Evolutionary conservation across 2,329 filamentous ascomycete genomes (phyloP).

Genomic region (Colletotrichum sp.): DNA sequence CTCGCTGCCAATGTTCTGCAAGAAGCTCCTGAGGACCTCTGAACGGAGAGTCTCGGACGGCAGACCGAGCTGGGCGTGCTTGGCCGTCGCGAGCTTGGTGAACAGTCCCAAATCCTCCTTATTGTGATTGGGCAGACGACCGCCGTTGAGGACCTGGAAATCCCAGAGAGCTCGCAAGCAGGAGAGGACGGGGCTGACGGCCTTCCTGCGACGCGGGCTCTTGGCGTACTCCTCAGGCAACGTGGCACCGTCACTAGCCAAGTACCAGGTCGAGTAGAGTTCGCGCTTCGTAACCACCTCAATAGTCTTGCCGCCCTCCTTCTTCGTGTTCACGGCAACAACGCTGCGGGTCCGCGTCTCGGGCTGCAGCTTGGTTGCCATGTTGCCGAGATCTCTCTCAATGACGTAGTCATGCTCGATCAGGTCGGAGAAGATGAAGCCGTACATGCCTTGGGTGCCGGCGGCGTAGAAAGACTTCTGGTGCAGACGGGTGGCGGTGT

Average conservation of each 20-base stretch:
- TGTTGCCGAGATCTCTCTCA: slow-evolving; percentile 82
- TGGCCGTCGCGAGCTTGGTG: slow-evolving; percentile 77
- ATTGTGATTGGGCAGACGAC: slow-evolving; percentile 59
- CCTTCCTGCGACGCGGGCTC: slow-evolving; percentile 70
- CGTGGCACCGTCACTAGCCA: slow-evolving; percentile 79
- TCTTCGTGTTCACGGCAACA: slow-evolving; percentile 72
- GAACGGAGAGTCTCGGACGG: slow-evolving; percentile 71
- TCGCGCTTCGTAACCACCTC: slow-evolving; percentile 94
- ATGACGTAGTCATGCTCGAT: slow-evolving; percentile 91
- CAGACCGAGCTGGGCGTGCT: slow-evolving; percentile 76
- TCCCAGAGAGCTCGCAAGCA: slow-evolving; percentile 92
- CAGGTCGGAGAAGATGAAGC: slow-evolving; percentile 93
- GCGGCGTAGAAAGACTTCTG: slow-evolving; percentile 88
- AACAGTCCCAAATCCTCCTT: slow-evolving; percentile 75
- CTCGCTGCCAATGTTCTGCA: slow-evolving; percentile 86
- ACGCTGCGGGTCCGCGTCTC: slow-evolving; percentile 84
- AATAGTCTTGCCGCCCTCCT: slow-evolving; percentile 71
- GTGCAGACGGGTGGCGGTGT: slow-evolving; percentile 82
- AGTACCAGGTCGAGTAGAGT: slow-evolving; percentile 83
- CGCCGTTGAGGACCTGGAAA: slow-evolving; percentile 68
- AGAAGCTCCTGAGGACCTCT: slow-evolving; percentile 80
- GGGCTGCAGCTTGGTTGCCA: slow-evolving; percentile 60
- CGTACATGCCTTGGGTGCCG: slow-evolving; percentile 86
- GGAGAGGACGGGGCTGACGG: slow-evolving; percentile 83
- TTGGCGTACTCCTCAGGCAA: slow-evolving; percentile 71